phyloP scores from a whole-genome alignment of 2,329 filamentous ascomycete species.

The Tolypocladium capitatum region DNA sequence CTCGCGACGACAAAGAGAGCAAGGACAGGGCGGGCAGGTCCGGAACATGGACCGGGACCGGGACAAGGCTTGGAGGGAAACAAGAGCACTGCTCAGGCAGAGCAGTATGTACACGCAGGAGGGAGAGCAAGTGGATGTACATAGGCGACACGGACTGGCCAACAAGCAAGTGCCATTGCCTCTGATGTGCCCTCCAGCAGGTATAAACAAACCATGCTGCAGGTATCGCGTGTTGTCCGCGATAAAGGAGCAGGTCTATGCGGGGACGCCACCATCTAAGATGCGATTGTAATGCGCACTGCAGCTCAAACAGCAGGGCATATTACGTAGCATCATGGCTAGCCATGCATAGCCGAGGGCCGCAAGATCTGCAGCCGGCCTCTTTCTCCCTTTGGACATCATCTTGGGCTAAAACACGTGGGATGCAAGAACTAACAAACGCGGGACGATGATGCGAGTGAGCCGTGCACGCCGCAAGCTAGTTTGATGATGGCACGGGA shows the following conservation, averaged over 20 bases:
- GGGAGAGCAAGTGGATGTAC: background rate
- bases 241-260: background rate
- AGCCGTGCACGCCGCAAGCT: background rate
- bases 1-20: background rate
- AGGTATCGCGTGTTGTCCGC: background rate
- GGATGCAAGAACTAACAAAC: background rate
- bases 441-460: background rate
- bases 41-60: background rate
- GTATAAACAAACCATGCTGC: background rate
- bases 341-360: slow-evolving; percentile 24
- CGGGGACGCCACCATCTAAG: slow-evolving; percentile 4
- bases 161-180: background rate
- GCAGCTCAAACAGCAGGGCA: background rate
- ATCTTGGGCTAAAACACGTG: background rate
- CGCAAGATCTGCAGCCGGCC: slow-evolving; percentile 20
- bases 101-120: background rate
- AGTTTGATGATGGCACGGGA: background rate
- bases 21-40: background rate
- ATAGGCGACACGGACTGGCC: background rate
- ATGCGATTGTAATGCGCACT: background rate
- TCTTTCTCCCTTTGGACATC: slow-evolving; percentile 6
- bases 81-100: background rate
- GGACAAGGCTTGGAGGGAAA: background rate
- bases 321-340: background rate
- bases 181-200: background rate